Evolutionary conservation across 345 rosid genomes (phyloP).

Genomic region (Hevea brasiliensis): DNA sequence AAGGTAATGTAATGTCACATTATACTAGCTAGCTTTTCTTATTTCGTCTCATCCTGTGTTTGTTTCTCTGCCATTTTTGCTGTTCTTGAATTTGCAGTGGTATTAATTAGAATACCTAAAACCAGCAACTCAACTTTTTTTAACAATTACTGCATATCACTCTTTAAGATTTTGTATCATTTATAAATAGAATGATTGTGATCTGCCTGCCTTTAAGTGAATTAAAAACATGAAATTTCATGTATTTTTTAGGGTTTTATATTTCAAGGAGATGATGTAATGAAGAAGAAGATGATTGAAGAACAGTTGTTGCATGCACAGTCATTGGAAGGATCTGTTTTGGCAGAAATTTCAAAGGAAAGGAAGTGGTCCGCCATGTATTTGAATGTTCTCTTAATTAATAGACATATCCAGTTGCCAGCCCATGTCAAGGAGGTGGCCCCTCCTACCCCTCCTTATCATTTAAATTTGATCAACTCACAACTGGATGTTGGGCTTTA

Average conservation of each 20-base stretch:
- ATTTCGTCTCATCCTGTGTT: constrained; percentile 3
- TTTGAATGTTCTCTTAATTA: constrained; percentile 9
- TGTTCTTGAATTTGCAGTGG: background rate
- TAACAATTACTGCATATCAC: too few relatives aligned
- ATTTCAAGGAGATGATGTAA: too few relatives aligned
- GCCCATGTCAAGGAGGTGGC: constrained; percentile 19
- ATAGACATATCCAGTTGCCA: background rate
- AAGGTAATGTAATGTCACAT: background rate
- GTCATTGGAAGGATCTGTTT: constrained; percentile 5
- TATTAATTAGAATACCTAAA: too few relatives aligned
- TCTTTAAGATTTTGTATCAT: too few relatives aligned
- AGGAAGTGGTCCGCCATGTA: background rate
- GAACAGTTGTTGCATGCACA: background rate
- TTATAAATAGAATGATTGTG: too few relatives aligned
- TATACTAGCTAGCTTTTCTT: background rate
- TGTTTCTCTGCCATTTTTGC: background rate
- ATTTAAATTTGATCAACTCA: background rate
- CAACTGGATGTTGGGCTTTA: background rate
- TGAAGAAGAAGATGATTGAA: background rate
- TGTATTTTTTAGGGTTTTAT: too few relatives aligned
- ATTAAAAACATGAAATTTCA: too few relatives aligned
- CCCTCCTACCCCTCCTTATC: constrained; percentile 1
- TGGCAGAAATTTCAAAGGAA: background rate
- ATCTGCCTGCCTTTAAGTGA: too few relatives aligned
- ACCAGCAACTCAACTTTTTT: background rate